phyloP scores from a whole-genome alignment of 2,329 filamentous ascomycete genomes.

The Aquanectria penicillioides region DNA sequence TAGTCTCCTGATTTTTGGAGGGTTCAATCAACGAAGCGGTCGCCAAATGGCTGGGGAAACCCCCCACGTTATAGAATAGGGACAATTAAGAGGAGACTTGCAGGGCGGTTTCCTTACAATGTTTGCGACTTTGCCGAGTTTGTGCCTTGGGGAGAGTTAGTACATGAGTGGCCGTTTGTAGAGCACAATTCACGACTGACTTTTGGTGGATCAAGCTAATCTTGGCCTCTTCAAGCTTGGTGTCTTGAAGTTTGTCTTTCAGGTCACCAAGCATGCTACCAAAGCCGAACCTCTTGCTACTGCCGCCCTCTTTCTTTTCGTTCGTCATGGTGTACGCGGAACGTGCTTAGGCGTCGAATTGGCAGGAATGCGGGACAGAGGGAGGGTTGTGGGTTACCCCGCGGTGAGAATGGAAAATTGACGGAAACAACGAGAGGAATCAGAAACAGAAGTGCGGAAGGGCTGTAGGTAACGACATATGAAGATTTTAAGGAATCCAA shows the following conservation, averaged over 20 bases:
- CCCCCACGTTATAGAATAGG: not conserved
- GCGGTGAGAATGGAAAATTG: not conserved
- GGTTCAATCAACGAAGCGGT: not conserved
- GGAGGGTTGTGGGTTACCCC: slow-evolving; percentile 1
- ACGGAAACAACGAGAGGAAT: not conserved
- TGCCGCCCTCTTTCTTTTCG: slow-evolving; percentile 32
- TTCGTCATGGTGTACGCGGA: slow-evolving; percentile 39
- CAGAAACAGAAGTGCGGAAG: not conserved
- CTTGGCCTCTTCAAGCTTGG: slow-evolving; percentile 67
- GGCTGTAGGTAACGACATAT: not conserved
- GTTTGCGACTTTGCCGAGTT: slow-evolving; percentile 72
- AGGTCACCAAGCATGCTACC: slow-evolving; percentile 57
- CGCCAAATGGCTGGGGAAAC: not conserved
- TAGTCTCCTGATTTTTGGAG: no score
- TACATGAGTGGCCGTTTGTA: not conserved
- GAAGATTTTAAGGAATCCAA: not conserved
- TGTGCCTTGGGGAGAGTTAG: slow-evolving; percentile 48
- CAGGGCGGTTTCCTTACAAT: slow-evolving; percentile 53
- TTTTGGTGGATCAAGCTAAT: slow-evolving; percentile 68
- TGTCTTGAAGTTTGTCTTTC: slow-evolving; percentile 65
- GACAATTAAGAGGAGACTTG: not conserved
- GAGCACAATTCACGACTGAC: slow-evolving; percentile 49
- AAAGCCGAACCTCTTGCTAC: slow-evolving; percentile 38
- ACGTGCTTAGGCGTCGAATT: slow-evolving; percentile 7
- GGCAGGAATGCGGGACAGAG: not conserved